Evolutionary conservation across 495 filamentous ascomycete genomes (phyloP).

Genomic region (Neurospora sp.): DNA sequence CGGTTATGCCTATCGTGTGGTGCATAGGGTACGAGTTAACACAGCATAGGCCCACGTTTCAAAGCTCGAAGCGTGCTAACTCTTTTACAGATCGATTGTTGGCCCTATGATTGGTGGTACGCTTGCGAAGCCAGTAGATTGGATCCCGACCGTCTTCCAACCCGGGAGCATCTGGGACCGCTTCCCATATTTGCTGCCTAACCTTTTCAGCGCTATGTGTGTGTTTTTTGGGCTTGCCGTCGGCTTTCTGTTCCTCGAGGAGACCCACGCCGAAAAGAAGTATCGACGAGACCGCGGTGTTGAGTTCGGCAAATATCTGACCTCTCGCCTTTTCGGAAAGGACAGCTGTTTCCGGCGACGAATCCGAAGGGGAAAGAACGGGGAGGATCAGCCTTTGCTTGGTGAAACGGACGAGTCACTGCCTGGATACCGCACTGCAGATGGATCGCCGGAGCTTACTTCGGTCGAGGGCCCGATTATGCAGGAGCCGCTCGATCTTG

Average conservation of each 20-base stretch:
- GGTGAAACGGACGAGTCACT: conserved; percentile 44
- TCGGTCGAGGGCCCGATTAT: conserved; percentile 3
- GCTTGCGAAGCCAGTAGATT: conserved; percentile 75
- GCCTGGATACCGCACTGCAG: conserved; percentile 55
- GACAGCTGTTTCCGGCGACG: conserved; percentile 3
- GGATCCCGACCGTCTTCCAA: conserved; percentile 66
- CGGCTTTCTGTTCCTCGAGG: conserved; percentile 85
- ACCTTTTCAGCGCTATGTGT: conserved; percentile 76
- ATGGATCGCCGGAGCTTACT: conserved; percentile 26
- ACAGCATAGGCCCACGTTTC: not conserved
- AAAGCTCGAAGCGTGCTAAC: conserved; percentile 4
- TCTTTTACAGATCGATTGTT: conserved; percentile 51
- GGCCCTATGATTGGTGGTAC: conserved; percentile 85
- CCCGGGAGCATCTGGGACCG: conserved; percentile 67
- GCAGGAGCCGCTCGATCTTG: conserved; percentile 5
- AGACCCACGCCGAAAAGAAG: conserved; percentile 84
- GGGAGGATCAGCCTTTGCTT: conserved; percentile 43
- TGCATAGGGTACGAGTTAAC: conserved; percentile 61
- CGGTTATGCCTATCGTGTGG: conserved; percentile 98
- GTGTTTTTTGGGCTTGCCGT: conserved; percentile 69
- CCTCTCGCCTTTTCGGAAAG: conserved; percentile 34
- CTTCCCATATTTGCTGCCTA: conserved; percentile 89
- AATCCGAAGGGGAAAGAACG: conserved; percentile 18
- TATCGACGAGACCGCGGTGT: conserved; percentile 62
- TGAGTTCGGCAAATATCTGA: conserved; percentile 65